These are phyloP conservation scores for Citropsis articulata DNA, from an alignment of 345 rosid genomes.

Conservation along the genomic window DNA sequence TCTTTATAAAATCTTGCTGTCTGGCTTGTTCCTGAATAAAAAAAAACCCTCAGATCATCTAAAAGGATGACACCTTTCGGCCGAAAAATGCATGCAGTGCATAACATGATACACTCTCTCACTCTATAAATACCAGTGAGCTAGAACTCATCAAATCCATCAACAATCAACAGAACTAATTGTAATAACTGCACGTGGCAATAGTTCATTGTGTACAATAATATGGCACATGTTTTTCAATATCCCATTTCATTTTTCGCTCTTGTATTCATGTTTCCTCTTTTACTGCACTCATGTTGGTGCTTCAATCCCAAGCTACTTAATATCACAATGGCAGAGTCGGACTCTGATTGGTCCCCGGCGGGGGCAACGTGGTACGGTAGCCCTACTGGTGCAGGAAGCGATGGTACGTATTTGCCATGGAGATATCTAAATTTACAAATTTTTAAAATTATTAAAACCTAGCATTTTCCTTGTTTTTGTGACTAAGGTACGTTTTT, in stretches of 20 bases:
- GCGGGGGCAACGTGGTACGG: slow-evolving; percentile 73
- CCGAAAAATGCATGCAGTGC: neutral
- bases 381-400: slow-evolving; percentile 45
- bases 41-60: neutral
- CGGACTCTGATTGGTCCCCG: slow-evolving; percentile 30
- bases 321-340: slow-evolving; percentile 15
- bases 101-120: neutral
- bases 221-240: neutral
- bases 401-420: slow-evolving; percentile 28
- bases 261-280: neutral
- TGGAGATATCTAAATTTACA: neutral
- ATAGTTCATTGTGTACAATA: neutral
- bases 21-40: neutral
- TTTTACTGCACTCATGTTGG: slow-evolving; percentile 18
- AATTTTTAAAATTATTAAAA: no score
- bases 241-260: neutral
- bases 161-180: neutral
- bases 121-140: neutral
- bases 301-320: slow-evolving; percentile 38
- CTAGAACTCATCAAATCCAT: neutral
- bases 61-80: neutral
- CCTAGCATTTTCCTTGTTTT: no score
- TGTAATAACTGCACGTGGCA: neutral
- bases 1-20: neutral
- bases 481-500: no score